Evolutionary conservation across 192 early-diverging fungal genomes (phyloP), one percentile per base, ranked within the genome.

Genomic region (Rhizophagus prolifer): DNA sequence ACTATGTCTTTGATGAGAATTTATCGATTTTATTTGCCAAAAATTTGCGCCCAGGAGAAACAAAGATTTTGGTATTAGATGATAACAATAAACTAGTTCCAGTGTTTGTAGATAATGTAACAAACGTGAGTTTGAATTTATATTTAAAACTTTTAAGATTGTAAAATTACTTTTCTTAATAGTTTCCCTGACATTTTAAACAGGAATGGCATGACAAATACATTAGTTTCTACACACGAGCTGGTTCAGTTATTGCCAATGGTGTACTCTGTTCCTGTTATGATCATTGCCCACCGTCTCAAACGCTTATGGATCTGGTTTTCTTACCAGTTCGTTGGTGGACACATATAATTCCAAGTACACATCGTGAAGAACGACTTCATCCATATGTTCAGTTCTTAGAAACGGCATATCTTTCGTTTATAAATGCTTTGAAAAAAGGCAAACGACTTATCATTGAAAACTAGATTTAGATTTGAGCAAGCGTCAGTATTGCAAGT

Each of bases 241-340:
- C 59, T 9, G 25, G 60, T 7, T 26, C 25, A 8, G 60, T 61
- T n/a, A 25, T 61, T 3, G 60, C 60, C 3, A 23, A 61, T 12
- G 26, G 26, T 9, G 26, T 61, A 61, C n/a, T 61, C 0, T 26
- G 60, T 34, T 46, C 67, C 9, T 44, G 67, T 36, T 69, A 69
- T 31, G 41, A 46, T 7, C 26, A 46, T 36, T 69, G 31, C 23
- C 67, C 41, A 10, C 41, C 67, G 5, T 69, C 41, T n/a, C 31
- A 75, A 25, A 21, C 64, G 50, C 31, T 72, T 16, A 72, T 58
- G 70, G 28, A 72, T 19, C 70, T 72, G n/a, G n/a, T n/a, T n/a
- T n/a, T n/a, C n/a, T n/a, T n/a, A n/a, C n/a, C n/a, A n/a, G n/a
- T 72, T 72, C 70, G 50, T 16, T 72, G 54, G 25, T 72, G 70